Evolutionary conservation across 2,329 filamentous ascomycete genomes (phyloP).

Genomic region (Eurotiales sp.): DNA sequence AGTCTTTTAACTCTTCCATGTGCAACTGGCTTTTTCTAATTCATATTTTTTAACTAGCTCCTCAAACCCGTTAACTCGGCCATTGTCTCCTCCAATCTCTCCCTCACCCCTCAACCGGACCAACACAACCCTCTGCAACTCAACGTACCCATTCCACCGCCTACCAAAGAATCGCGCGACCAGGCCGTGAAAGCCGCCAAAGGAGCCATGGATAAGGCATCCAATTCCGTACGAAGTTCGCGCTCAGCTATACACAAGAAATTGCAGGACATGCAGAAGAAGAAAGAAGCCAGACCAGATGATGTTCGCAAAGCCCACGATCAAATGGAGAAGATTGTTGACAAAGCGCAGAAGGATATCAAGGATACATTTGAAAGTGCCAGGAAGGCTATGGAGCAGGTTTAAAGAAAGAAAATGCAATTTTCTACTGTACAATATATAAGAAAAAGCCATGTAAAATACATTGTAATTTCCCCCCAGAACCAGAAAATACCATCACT

Average conservation of each 20-base stretch:
- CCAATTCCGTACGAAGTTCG: slow-evolving; percentile 38
- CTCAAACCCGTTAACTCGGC: slow-evolving; percentile 44
- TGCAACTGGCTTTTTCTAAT: no score
- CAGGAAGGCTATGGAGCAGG: slow-evolving; percentile 36
- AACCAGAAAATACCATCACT: not conserved
- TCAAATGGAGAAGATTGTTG: slow-evolving; percentile 46
- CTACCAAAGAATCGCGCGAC: slow-evolving; percentile 45
- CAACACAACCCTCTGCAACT: slow-evolving; percentile 43
- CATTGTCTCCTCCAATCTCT: slow-evolving; percentile 40
- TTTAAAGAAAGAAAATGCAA: slow-evolving; percentile 14
- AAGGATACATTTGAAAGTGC: slow-evolving; percentile 44
- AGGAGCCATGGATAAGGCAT: slow-evolving; percentile 41
- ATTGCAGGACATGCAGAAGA: slow-evolving; percentile 42
- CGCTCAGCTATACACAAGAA: slow-evolving; percentile 43
- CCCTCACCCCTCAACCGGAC: slow-evolving; percentile 42
- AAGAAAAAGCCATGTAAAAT: slow-evolving; percentile 16
- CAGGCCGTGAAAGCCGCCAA: slow-evolving; percentile 39
- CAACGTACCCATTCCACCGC: slow-evolving; percentile 44
- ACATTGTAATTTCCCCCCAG: slow-evolving; percentile 6
- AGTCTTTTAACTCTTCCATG: slow-evolving; percentile 22
- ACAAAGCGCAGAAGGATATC: slow-evolving; percentile 45
- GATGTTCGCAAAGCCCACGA: slow-evolving; percentile 45
- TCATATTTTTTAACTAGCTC: slow-evolving; percentile 27
- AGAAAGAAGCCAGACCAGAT: slow-evolving; percentile 42
- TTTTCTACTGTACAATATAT: not conserved